Conservation (phyloP, 139 green algal genomes). For the Coelastrella sp. region DNA sequence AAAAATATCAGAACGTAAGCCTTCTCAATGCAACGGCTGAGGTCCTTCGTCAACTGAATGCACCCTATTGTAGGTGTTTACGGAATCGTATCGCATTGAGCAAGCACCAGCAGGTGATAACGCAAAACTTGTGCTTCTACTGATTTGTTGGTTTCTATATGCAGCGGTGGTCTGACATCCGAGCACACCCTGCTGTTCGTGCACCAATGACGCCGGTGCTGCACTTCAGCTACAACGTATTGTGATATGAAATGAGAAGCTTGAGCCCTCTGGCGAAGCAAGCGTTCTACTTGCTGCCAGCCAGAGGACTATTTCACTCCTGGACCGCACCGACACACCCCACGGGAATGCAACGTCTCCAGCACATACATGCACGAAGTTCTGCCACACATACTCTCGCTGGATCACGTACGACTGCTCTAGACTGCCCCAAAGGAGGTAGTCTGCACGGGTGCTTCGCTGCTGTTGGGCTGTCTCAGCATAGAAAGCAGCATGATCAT, state of each 20-base stretch:
- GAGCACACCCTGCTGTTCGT: too few species aligned
- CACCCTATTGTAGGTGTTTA: background rate
- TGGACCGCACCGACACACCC: background rate
- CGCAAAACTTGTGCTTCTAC: too few species aligned
- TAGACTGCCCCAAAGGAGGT: background rate
- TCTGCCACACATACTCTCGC: background rate
- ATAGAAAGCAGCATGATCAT: background rate
- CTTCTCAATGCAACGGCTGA: too few species aligned
- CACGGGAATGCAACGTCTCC: slow-evolving; percentile 4
- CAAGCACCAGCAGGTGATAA: too few species aligned
- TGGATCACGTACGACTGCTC: background rate
- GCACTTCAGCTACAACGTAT: background rate
- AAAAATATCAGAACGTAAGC: too few species aligned
- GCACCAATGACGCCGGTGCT: too few species aligned
- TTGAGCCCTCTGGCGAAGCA: background rate
- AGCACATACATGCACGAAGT: background rate
- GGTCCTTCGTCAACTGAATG: too few species aligned
- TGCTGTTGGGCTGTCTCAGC: background rate
- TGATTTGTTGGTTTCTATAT: background rate
- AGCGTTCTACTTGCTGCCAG: background rate
- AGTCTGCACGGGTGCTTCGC: background rate
- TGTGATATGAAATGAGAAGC: background rate
- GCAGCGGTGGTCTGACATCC: background rate
- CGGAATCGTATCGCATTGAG: background rate
- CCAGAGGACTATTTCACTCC: background rate